Conservation (phyloP, 1,284 basidiomycete species). For the Fomitopsis pinicola region DNA sequence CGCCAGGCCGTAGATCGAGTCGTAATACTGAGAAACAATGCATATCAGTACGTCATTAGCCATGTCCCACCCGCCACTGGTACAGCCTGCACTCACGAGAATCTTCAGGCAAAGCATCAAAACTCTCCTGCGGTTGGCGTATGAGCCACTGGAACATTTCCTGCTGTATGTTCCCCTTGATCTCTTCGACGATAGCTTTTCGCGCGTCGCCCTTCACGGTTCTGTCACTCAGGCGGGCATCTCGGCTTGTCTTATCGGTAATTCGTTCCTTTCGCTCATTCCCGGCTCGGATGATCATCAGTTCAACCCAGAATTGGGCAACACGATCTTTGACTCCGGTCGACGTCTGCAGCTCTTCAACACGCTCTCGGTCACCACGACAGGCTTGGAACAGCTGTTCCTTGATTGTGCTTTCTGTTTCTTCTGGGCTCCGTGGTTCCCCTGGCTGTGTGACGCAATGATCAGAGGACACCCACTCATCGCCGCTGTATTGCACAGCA, state of each 20-base stretch:
- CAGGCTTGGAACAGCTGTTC: background rate
- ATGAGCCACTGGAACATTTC: background rate
- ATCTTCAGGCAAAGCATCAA: background rate
- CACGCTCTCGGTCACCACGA: background rate
- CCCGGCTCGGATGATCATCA: background rate
- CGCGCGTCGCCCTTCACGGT: background rate
- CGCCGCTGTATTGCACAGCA: no score
- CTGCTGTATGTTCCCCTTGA: background rate
- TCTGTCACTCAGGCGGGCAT: background rate
- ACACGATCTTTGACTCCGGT: background rate
- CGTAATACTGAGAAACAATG: no score
- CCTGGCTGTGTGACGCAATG: background rate
- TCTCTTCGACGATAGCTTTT: background rate
- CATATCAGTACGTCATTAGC: background rate
- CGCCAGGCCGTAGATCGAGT: constrained; percentile 7
- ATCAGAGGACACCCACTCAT: no score
- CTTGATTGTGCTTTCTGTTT: background rate
- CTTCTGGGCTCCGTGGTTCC: background rate
- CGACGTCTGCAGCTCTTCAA: background rate
- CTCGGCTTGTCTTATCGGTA: background rate
- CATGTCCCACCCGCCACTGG: no score
- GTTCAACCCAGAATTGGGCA: background rate
- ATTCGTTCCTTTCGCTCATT: background rate
- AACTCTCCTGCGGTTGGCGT: background rate
- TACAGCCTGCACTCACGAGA: background rate